Percentiles rank a stretch among this genome's conserved stretches.
These are phyloP conservation scores for Calcarisporium arbuscula DNA, from an alignment of 2,329 filamentous ascomycete species.

Conservation along the genomic window DNA sequence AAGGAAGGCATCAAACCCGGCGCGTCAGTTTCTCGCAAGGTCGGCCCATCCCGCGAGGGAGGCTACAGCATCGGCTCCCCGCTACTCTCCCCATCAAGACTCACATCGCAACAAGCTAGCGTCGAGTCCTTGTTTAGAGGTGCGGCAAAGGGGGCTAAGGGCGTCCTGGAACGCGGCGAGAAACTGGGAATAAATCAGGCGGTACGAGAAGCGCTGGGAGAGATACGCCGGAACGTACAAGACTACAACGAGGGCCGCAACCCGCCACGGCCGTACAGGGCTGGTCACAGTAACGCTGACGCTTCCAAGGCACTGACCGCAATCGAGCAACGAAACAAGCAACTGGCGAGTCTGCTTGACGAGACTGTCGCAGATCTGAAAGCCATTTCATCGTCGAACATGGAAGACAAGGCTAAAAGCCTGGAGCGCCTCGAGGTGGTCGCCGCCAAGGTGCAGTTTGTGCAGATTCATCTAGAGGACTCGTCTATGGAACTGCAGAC, in stretches of 20 bases:
- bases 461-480: conserved; percentile 56
- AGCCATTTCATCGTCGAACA: conserved; percentile 44
- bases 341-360: conserved; percentile 62
- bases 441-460: conserved; percentile 58
- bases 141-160: conserved; percentile 70
- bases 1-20: conserved; percentile 13
- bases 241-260: conserved; percentile 53
- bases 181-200: conserved; percentile 75
- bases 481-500: conserved; percentile 45
- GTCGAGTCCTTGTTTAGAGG: conserved; percentile 70
- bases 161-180: conserved; percentile 66
- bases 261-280: conserved; percentile 29
- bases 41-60: conserved; percentile 32
- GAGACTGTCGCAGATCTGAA: conserved; percentile 59
- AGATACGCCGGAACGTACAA: conserved; percentile 71
- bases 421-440: conserved; percentile 52
- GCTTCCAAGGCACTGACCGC: conserved; percentile 33
- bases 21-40: conserved; percentile 28
- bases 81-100: conserved; percentile 39
- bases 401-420: conserved; percentile 42
- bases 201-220: conserved; percentile 72
- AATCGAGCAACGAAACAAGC: conserved; percentile 60
- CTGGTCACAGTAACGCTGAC: conserved; percentile 29
- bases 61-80: conserved; percentile 36
- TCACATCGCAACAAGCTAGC: conserved; percentile 51